Base-by-base conservation (phyloP, 106 monocot species). In the Dendrobium officinale region DNA sequence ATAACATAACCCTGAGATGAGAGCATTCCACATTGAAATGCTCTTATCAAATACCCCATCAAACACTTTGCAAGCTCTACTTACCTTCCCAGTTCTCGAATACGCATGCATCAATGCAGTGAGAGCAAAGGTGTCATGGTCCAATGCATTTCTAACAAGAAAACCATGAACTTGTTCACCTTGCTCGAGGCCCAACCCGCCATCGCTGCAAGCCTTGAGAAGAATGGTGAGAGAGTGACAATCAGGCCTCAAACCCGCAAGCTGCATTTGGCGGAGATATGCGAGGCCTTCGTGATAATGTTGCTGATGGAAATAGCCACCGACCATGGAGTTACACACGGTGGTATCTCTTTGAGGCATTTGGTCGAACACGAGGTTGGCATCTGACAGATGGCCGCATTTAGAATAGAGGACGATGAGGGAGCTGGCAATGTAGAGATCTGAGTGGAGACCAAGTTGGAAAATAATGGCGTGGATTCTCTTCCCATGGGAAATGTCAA, bases 91-190 rank as follows among this genome's bases (percentile, higher is more conserved):
- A 5, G 75, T 61, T 40, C 82, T 82, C 2, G 79, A 33, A 64
- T 88, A 85, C 70, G 64, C 70, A 72, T 88, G 82, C 6, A 88
- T 77, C 76, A 84, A 82, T 29, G 81, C 82, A 27, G 87, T 79
- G 41, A 27, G 74, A 20, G 79, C 67, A 48, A 84, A 75, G 3
- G 51, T 20, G 13, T 88, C 87, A 6, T 17, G 1, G 16, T 82
- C 37, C 43, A 79, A 17, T 1, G 29, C 11, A n/a, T 81, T 84
- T 47, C 72, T 88, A 18, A 84, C 43, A 56, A 77, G 45, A 27
- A 24, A 88, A 29, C 79, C 81, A 73, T 88, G 87, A 16, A 73
- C 58, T 41, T 77, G 74, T 9, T 73, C 64, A 8, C 79, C 79
- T 22, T 40, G 68, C 26, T 45, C 55, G 17, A 82, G 51, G 9